Evolutionary conservation across 805 yeast species (phyloP).

Genomic region (Cyberlindnera euphorbiiphila): DNA sequence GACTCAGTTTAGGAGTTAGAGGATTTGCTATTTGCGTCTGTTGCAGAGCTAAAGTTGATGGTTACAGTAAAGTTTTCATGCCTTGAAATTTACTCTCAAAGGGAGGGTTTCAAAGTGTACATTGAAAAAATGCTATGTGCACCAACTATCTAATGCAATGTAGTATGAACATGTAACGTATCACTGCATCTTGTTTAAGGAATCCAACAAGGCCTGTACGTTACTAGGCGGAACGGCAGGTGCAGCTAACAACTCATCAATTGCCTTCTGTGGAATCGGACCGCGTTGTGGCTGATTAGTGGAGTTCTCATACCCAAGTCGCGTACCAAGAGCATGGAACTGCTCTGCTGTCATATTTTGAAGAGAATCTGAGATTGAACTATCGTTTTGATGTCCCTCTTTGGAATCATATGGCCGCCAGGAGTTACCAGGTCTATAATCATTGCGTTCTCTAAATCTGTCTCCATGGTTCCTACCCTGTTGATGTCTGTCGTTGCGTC

Average conservation of each 20-base stretch:
- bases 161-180: too few species aligned
- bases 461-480: neutral
- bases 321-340: constrained; percentile 9
- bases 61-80: constrained; percentile 37
- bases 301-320: constrained; percentile 15
- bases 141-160: too few species aligned
- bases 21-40: constrained; percentile 80
- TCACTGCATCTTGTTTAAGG: constrained; percentile 34
- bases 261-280: constrained; percentile 12
- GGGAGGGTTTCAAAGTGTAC: too few species aligned
- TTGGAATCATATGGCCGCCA: too few species aligned
- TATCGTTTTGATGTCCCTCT: neutral
- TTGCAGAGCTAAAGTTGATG: constrained; percentile 72
- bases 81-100: constrained; percentile 23
- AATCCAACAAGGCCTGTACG: constrained; percentile 36
- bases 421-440: too few species aligned
- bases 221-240: constrained; percentile 12
- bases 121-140: too few species aligned
- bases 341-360: constrained; percentile 10
- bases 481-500: neutral
- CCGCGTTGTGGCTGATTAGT: constrained; percentile 20
- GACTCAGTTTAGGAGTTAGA: constrained; percentile 66
- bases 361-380: constrained; percentile 3
- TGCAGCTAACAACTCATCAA: constrained; percentile 5
- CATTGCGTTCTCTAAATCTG: neutral